These are phyloP conservation scores for Hymenoscyphus linearis DNA, from an alignment of 2,329 filamentous ascomycete genomes.

Conservation along the genomic window DNA sequence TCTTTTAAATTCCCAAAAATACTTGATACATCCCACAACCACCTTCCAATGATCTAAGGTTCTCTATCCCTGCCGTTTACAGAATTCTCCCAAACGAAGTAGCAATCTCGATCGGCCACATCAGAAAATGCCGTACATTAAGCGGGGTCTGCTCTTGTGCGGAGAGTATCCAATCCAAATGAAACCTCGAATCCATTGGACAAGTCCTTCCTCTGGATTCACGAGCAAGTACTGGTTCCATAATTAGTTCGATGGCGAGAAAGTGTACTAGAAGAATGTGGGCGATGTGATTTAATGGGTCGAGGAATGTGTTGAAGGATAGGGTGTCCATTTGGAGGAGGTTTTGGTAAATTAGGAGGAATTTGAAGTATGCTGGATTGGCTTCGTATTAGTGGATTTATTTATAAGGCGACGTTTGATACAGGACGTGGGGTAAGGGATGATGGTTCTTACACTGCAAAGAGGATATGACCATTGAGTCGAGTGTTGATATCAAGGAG, in stretches of 20 bases:
- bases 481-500: slow-evolving; percentile 41
- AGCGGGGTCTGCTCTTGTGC: slow-evolving; percentile 4
- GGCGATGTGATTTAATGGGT: slow-evolving; percentile 36
- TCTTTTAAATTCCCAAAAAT: too few species aligned
- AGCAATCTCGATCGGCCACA: slow-evolving; percentile 21
- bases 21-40: too few species aligned
- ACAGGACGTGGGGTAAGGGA: neutral
- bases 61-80: too few species aligned
- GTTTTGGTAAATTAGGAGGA: slow-evolving; percentile 37
- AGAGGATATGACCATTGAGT: slow-evolving; percentile 23
- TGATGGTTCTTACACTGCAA: slow-evolving; percentile 19
- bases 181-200: slow-evolving; percentile 8
- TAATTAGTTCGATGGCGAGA: slow-evolving; percentile 40
- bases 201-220: slow-evolving; percentile 25
- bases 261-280: slow-evolving; percentile 43
- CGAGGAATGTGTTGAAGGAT: slow-evolving; percentile 39
- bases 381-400: neutral
- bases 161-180: slow-evolving; percentile 13
- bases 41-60: too few species aligned
- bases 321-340: slow-evolving; percentile 37
- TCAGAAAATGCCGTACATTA: slow-evolving; percentile 7
- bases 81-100: neutral
- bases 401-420: neutral
- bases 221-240: slow-evolving; percentile 36
- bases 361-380: slow-evolving; percentile 34